Base-by-base conservation (phyloP, 2,329 filamentous ascomycete species). In the Purpureocillium takamizusanense region DNA sequence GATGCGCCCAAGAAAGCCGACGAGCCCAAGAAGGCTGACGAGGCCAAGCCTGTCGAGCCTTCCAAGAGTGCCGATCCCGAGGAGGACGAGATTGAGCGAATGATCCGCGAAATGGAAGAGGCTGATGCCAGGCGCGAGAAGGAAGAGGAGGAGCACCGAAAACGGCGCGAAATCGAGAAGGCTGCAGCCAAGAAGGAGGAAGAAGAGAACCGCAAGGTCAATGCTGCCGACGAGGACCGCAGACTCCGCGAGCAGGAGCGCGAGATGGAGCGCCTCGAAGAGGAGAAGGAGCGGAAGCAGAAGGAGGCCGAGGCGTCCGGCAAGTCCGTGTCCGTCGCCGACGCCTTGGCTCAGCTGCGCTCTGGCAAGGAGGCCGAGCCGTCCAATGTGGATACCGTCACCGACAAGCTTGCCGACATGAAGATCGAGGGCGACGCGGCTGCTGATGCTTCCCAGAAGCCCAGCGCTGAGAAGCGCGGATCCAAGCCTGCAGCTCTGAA, bases 401-500 rank as follows among this genome's bases (percentile, higher is more conserved):
- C 65, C 23, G 57, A 65, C 43, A 78, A 78, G 55, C 58, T 76
- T 17, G 67, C 69, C 21, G 68, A 61, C 43, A 65, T 78, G 44
- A 72, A 63, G 43, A 60, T 78, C 36, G 61, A 52, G 18, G 53
- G 53, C 14, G 68, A 67, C 34, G 62, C 69, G 31, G 59, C 63
- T 10, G 66, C 66, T 47, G 35, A 64, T 50, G 44, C 71, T 63
- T 47, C 67, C 64, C 48, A 54, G 46, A 81, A 81, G 59, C 57
- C 69, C 14, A 61, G 46, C 23, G 49, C 69, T 40, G 71, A 78
- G 51, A 88, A 87, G 63, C 78, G 67, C 40, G 65, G 63, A 31
- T 58, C 69, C 42, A 95, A 95, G 72, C 90, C 92, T 36, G 80
- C 83, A 42, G 83, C 86, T 33, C 80, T 98, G 48, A 95, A 95